phyloP scores from a whole-genome alignment of 1,284 basidiomycete species.

The Chondrostereum purpureum region DNA sequence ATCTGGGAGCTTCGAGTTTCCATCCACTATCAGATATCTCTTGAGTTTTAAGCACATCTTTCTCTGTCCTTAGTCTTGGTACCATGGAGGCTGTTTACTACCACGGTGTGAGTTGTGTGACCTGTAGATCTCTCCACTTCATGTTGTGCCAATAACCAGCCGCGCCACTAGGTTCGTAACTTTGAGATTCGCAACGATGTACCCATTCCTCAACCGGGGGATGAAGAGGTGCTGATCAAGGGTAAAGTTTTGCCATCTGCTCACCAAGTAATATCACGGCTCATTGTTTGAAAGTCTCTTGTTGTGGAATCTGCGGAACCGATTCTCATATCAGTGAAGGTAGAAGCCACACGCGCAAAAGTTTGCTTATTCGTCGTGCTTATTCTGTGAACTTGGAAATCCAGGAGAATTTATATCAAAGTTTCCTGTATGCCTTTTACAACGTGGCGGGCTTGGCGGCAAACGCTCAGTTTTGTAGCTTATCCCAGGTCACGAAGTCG shows the following conservation, averaged over 20 bases:
- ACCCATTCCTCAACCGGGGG: slow-evolving; percentile 47
- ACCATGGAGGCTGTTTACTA: slow-evolving; percentile 2
- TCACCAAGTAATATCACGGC: not conserved
- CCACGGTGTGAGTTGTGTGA: slow-evolving; percentile 2
- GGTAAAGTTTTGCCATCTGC: slow-evolving; percentile 24
- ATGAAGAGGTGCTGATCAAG: slow-evolving; percentile 58
- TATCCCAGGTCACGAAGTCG: slow-evolving; percentile 1
- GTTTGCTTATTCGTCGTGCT: not conserved
- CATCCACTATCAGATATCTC: too few species aligned
- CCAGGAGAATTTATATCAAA: not conserved
- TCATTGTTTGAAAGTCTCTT: slow-evolving; percentile 27
- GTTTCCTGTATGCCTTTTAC: not conserved
- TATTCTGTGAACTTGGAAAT: not conserved
- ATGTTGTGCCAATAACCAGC: not conserved
- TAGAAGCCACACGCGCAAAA: slow-evolving; percentile 1
- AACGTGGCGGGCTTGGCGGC: not conserved
- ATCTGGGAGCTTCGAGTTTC: too few species aligned
- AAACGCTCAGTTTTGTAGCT: not conserved
- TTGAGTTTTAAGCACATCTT: too few species aligned
- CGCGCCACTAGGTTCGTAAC: slow-evolving; percentile 13
- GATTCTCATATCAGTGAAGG: slow-evolving; percentile 68
- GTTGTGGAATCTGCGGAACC: slow-evolving; percentile 65
- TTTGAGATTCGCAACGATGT: slow-evolving; percentile 49
- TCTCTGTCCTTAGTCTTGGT: too few species aligned
- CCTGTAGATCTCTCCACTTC: not conserved